Base-by-base conservation (phyloP, 805 yeast genomes). In the Monosporozyma servazzii region DNA sequence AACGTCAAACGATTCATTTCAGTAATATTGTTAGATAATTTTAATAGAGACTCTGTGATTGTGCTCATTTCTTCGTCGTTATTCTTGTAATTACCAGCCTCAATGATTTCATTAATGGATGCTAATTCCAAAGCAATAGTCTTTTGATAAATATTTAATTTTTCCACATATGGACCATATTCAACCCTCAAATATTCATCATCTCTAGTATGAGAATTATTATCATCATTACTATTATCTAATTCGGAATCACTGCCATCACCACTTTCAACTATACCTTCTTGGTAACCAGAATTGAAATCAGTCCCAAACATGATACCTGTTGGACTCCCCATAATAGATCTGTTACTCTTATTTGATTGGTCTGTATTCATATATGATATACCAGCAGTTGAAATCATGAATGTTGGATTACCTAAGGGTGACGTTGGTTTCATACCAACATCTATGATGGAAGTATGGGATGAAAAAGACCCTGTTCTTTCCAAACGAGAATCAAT, bases 71-170 rank as follows among this genome's bases (percentile, higher is more conserved):
- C 54, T 25, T 62, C 69, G 4, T 45, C 59, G 23, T 57, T 59
- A 1, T 50, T 49, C 40, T 54, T 50, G 15, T 49, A 51, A 8
- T 49, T 53, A 9, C 50, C 47, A 11, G 46, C 51, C 13, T 53
- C 49, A 47, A 78, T 68, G 40, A 80, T 61, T 25, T 80, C 83
- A 30, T 70, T 65, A 25, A 80, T 66, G 2, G 79, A 73, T 15
- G 70, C 54, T 20, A 80, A 60, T 55, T 78, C 82, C 4, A 80
- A 72, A 11, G 70, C 69, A 41, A 80, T 65, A 0, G 79, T 68
- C 41, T 79, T 74, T 56, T 73, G 78, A 17, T 71, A 64, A 10
- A 80, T 75, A 2, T 76, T 70, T n/a, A 78, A 69, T 51, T 75
- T 75, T 53, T 76, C 78, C 1, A 69, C 59, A 49, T 60, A 66